Percentiles rank a stretch among this genome's conserved stretches.
phyloP scores from a whole-genome alignment of 1,284 basidiomycete genomes.

The Prillingera fragicola region DNA sequence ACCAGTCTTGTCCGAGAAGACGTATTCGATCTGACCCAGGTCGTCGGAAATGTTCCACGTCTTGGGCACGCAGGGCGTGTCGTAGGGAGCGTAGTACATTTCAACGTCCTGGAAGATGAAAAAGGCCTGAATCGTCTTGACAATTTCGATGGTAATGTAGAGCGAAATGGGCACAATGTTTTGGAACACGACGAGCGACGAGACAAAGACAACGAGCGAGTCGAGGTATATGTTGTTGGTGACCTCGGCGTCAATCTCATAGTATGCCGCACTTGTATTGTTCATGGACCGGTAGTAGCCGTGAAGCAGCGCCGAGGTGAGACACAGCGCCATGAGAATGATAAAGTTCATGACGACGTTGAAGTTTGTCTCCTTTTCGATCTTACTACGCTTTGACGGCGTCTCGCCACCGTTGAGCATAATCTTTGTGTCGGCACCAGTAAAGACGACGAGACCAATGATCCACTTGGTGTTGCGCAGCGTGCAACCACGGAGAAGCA shows the following conservation, averaged over 20 bases:
- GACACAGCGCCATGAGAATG: constrained; percentile 72
- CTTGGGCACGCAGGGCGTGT: constrained; percentile 87
- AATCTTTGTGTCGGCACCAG: constrained; percentile 94
- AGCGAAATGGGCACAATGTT: constrained; percentile 96
- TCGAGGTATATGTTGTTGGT: constrained; percentile 64
- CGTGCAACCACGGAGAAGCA: constrained; percentile 84
- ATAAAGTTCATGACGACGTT: constrained; percentile 93
- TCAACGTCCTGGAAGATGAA: constrained; percentile 96
- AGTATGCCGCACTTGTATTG: constrained; percentile 67
- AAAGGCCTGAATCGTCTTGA: constrained; percentile 93
- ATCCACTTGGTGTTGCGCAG: constrained; percentile 93
- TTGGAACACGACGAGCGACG: constrained; percentile 89
- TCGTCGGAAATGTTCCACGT: constrained; percentile 99
- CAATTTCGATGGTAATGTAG: constrained; percentile 96
- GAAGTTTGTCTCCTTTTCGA: constrained; percentile 79
- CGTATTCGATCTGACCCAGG: constrained; percentile 94
- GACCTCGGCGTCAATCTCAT: constrained; percentile 62
- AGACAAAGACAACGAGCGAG: constrained; percentile 80
- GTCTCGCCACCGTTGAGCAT: constrained; percentile 93
- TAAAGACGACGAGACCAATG: constrained; percentile 89
- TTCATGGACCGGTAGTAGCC: constrained; percentile 57
- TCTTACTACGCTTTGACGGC: constrained; percentile 86
- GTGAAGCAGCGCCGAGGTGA: constrained; percentile 51
- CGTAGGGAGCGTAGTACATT: constrained; percentile 88
- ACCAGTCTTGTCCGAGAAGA: constrained; percentile 97